Percentiles rank a stretch among this genome's conserved stretches.
These are phyloP conservation scores for Chrysophaeum taylorii DNA, from an alignment of 352 stramenopile genomes.

Conservation along the genomic window DNA sequence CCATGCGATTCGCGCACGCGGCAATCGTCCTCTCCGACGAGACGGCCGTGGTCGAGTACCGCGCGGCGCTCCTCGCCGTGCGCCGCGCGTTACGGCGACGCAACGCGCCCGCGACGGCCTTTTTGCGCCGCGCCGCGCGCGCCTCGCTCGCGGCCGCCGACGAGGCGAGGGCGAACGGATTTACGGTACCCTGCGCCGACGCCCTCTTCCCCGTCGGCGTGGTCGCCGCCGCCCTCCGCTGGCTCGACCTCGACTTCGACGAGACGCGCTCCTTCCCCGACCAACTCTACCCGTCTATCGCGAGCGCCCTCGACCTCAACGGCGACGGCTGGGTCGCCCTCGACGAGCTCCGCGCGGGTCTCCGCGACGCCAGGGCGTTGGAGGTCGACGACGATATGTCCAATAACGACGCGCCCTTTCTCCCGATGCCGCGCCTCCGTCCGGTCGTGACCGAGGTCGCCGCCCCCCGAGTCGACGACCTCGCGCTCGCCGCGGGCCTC, in stretches of 20 bases:
- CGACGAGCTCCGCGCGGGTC: slow-evolving; percentile 55
- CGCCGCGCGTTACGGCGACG: neutral
- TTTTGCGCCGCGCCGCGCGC: neutral
- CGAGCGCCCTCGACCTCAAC: slow-evolving; percentile 54
- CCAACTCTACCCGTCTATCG: neutral
- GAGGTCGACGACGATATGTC: neutral
- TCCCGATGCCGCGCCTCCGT: neutral
- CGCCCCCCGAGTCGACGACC: neutral
- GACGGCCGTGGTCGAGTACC: neutral
- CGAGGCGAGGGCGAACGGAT: neutral
- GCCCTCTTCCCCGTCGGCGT: neutral
- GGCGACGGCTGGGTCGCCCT: slow-evolving; percentile 71
- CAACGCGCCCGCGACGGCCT: neutral
- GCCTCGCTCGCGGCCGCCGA: neutral
- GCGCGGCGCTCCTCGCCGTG: neutral
- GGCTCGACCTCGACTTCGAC: neutral
- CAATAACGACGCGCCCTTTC: slow-evolving; percentile 2
- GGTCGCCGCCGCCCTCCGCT: neutral
- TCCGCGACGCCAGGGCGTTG: neutral
- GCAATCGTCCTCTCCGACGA: slow-evolving; percentile 4
- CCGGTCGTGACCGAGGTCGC: neutral
- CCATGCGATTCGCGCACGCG: neutral
- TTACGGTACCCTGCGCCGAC: neutral
- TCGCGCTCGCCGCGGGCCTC: neutral
- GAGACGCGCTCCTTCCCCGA: neutral